Percentiles rank a stretch among this genome's conserved stretches.
Conservation (phyloP, 768 basidiomycete species). For the Cystobasidium tubakii region DNA sequence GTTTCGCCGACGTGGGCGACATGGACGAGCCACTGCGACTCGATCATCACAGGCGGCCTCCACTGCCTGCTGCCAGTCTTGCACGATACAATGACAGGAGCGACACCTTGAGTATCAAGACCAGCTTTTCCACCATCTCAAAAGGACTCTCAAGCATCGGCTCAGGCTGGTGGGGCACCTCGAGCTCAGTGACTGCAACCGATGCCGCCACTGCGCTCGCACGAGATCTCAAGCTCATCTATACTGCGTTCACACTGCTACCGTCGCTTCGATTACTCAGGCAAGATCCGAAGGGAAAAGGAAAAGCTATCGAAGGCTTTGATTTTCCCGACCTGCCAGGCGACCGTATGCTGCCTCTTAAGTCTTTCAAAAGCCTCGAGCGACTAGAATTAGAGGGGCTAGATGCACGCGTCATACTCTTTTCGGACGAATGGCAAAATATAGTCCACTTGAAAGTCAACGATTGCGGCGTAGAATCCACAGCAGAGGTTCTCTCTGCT, state of each 20-base stretch:
- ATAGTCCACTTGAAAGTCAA: constrained; percentile 67
- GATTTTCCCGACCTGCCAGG: constrained; percentile 60
- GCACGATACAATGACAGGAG: constrained; percentile 1
- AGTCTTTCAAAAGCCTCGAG: constrained; percentile 77
- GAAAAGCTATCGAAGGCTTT: constrained; percentile 57
- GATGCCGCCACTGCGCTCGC: constrained; percentile 50
- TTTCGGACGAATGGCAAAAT: constrained; percentile 73
- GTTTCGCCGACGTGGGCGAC: constrained; percentile 64
- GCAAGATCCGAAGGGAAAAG: constrained; percentile 41
- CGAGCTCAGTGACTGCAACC: not conserved
- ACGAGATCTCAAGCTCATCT: constrained; percentile 73
- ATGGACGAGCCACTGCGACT: constrained; percentile 69
- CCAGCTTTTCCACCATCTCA: constrained; percentile 53
- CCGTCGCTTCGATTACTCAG: constrained; percentile 63
- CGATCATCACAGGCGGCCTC: constrained; percentile 66
- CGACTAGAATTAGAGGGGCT: constrained; percentile 69
- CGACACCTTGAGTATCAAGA: constrained; percentile 33
- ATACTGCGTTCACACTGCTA: constrained; percentile 81
- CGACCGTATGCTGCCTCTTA: constrained; percentile 70
- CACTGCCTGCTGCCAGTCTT: constrained; percentile 56
- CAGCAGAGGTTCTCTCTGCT: constrained; percentile 70
- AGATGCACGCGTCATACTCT: constrained; percentile 72
- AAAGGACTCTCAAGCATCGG: constrained; percentile 46
- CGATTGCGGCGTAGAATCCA: constrained; percentile 73
- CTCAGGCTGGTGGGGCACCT: not conserved